Base-by-base conservation (phyloP, 177 flowering plant species). In the Telopea speciosissima region DNA sequence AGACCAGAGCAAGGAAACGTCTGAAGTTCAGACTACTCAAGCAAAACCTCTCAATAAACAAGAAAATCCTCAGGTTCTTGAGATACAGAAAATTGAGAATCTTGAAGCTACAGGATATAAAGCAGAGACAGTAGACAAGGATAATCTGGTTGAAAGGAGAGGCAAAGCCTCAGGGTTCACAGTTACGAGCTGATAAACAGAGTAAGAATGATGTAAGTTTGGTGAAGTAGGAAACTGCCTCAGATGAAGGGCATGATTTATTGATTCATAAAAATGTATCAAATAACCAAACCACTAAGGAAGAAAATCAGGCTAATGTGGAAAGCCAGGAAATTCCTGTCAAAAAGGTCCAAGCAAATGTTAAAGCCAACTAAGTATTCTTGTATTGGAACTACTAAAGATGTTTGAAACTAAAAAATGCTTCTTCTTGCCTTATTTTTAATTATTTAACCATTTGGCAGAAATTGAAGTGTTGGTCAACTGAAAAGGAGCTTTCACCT, bases 61-160 rank as follows among this genome's bases (percentile, higher is more conserved):
- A 8, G 60, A 63, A 45, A 70, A 70, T 3, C 24, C n/a, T 22
- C 66, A 62, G 42, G 42, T n/a, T 42, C 7, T 70, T 56, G 33
- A 62, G 72, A 62, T 62, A 62, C 33, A 40, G 54, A 24, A 62
- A 24, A 62, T 21, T 44, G 16, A 62, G 60, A 44, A 45, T 22
- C 19, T 36, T 45, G 67, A 64, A 28, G 58, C 45, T 63, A 26
- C 45, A 31, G 62, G 16, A 23, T n/a, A 54, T 52, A 26, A n/a
- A 54, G 49, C 67, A 17, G 22, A 52, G 14, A 22, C 42, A 12
- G 28, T 22, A 14, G 73, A 64, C 17, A 19, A n/a, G 66, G 54
- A 24, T 63, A 54, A 8, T 17, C 22, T 14, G 42, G 73, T 21
- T 33, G 52, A n/a, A 52, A 8, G 17, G 17, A 5, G 12, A 28